phyloP scores from a whole-genome alignment of 306 rosid genomes.

The Luffa aegyptiaca region DNA sequence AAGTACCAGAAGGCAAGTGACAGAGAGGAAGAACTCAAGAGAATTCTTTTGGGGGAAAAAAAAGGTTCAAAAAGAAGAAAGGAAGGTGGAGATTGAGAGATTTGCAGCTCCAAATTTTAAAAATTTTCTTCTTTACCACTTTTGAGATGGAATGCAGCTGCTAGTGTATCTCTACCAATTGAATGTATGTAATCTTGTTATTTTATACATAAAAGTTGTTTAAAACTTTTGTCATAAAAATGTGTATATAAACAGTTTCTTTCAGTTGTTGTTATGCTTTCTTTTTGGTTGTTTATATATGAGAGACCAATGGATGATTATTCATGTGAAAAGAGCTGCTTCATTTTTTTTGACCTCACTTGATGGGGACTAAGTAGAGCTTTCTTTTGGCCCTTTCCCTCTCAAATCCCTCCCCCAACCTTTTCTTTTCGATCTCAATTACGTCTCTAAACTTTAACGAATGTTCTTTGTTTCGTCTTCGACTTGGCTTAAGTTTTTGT shows the following conservation, averaged over 20 bases:
- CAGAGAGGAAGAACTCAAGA: background rate
- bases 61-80: constrained; percentile 9
- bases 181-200: constrained; percentile 76
- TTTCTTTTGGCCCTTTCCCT: background rate
- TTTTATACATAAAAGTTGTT: constrained; percentile 51
- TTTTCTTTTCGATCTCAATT: background rate
- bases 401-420: background rate
- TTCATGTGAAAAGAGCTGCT: background rate
- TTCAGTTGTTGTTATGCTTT: constrained; percentile 36
- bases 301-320: constrained; percentile 8
- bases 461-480: too few species aligned
- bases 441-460: background rate
- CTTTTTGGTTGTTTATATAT: background rate
- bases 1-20: constrained; percentile 71
- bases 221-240: constrained; percentile 28
- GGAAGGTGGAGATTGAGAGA: constrained; percentile 26
- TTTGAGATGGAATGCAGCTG: constrained; percentile 28
- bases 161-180: constrained; percentile 30
- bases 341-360: background rate
- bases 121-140: constrained; percentile 32
- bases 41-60: background rate
- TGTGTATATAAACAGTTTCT: constrained; percentile 73
- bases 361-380: background rate
- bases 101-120: constrained; percentile 26
- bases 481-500: too few species aligned